Evolutionary conservation across 495 filamentous ascomycete genomes (phyloP).

Genomic region (Glutinoglossum americanum): DNA sequence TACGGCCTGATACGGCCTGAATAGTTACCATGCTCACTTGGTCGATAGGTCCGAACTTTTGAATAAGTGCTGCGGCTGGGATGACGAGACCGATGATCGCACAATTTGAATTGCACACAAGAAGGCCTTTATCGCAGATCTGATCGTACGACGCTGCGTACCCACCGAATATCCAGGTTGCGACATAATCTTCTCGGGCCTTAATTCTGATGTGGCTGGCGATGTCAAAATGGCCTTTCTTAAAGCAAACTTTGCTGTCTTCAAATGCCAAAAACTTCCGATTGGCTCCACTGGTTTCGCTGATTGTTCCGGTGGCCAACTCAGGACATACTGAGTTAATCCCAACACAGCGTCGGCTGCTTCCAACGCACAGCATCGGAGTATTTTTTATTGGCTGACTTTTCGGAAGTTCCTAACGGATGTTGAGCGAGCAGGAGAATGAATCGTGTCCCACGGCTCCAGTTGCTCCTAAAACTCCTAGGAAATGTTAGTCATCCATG

Average conservation of each 20-base stretch:
- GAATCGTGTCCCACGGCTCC: conserved; percentile 77
- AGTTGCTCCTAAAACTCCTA: conserved; percentile 45
- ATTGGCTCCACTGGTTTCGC: conserved; percentile 61
- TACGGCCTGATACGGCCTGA: conserved; percentile 67
- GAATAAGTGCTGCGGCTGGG: conserved; percentile 64
- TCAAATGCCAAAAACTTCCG: conserved; percentile 85
- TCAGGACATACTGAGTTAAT: conserved; percentile 56
- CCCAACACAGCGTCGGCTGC: conserved; percentile 57
- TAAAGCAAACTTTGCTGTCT: conserved; percentile 55
- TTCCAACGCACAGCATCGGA: conserved; percentile 71
- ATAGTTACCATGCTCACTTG: conserved; percentile 63
- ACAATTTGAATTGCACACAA: conserved; percentile 83
- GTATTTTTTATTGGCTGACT: conserved; percentile 66
- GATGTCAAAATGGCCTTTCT: conserved; percentile 57
- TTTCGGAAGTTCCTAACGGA: conserved; percentile 56
- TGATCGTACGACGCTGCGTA: conserved; percentile 55
- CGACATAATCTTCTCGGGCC: conserved; percentile 65
- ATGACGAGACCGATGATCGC: conserved; percentile 81
- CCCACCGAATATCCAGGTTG: conserved; percentile 57
- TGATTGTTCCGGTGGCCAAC: conserved; percentile 74
- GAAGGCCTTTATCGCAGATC: conserved; percentile 52
- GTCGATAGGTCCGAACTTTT: conserved; percentile 52
- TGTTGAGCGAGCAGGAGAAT: conserved; percentile 64
- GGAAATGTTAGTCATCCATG: conserved; percentile 5
- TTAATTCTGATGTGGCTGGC: conserved; percentile 65